These are phyloP conservation scores for Cryoendolithus antarcticus DNA, from an alignment of 2,329 filamentous ascomycete species.

Conservation along the genomic window DNA sequence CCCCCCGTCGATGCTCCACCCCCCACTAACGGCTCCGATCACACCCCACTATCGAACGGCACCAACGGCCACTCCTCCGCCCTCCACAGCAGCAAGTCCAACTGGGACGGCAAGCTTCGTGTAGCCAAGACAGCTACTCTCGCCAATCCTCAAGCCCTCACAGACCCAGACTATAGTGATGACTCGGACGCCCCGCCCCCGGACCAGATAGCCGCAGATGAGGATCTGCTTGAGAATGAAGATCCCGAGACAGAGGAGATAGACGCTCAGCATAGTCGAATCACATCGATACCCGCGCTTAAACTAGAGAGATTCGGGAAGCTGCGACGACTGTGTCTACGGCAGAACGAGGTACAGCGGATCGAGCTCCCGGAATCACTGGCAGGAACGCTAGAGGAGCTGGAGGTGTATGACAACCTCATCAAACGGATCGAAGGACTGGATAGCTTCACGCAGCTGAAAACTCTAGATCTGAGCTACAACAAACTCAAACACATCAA, in stretches of 20 bases:
- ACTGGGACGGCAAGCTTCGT: slow-evolving; percentile 76
- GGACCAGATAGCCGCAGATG: slow-evolving; percentile 68
- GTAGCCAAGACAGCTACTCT: slow-evolving; percentile 53
- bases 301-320: slow-evolving; percentile 73
- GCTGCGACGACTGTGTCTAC: slow-evolving; percentile 62
- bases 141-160: slow-evolving; percentile 67
- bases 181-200: slow-evolving; percentile 48
- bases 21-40: too few relatives aligned
- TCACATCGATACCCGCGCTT: slow-evolving; percentile 65
- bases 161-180: slow-evolving; percentile 77
- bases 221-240: slow-evolving; percentile 53
- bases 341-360: slow-evolving; percentile 76
- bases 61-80: slow-evolving; percentile 1
- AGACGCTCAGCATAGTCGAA: slow-evolving; percentile 75
- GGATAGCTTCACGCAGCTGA: slow-evolving; percentile 63
- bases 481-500: slow-evolving; percentile 99
- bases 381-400: slow-evolving; percentile 58
- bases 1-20: too few relatives aligned
- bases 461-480: slow-evolving; percentile 80
- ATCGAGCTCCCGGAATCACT: slow-evolving; percentile 63
- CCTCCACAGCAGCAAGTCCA: slow-evolving; percentile 25
- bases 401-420: slow-evolving; percentile 95
- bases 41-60: too few relatives aligned
- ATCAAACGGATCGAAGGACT: slow-evolving; percentile 78
- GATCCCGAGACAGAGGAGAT: slow-evolving; percentile 56